Base-by-base conservation (phyloP, 2,329 filamentous ascomycete species). In the Clarireedia paspali region DNA sequence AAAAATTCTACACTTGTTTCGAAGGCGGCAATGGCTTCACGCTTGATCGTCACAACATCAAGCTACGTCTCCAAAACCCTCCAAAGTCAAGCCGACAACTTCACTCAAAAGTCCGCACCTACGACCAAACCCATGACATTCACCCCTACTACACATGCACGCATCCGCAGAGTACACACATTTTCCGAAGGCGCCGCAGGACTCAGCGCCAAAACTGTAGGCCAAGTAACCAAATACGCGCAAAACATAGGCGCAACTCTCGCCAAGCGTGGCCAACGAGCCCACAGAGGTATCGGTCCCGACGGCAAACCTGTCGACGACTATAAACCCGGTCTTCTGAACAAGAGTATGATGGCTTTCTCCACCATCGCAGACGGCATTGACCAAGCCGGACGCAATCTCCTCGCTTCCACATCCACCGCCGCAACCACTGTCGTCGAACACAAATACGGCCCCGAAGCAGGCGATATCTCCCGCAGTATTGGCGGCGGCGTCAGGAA, bases 301-400 rank as follows among this genome's bases (percentile, higher is more conserved):
- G 82, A 91, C 59, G 89, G 89, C 38, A 83, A 84, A 27, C 61
- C 63, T 3, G 71, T 76, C 40, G 70, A 75, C 17, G 73, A 75
- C 17, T 95, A 94, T 74, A 96, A 96, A 73, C 92, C 94, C 0
- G 92, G 94, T 5, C 74, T 99, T 30, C 74, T 99, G 62, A 99
- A 99, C 75, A 96, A 96, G 78, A 91, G 86, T 60, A 77, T 99
- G 75, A 97, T 99, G 76, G 94, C 94, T 0, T 97, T 97, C 71
- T 90, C 88, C 40, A 99, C 94, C 0, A 83, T 99, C 46, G 89
- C 91, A 24, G 94, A 99, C 66, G 94, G 94, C 39, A 88, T 97
- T 57, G 91, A 96, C 63, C 87, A 95, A 63, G 88, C 89, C 1
- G 88, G 90, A 1, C 86, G 87, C 53, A 88, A 83, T 60, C 75